Conservation (phyloP, 1,139 yeast genomes). For the Pichia sorboxylosa region DNA sequence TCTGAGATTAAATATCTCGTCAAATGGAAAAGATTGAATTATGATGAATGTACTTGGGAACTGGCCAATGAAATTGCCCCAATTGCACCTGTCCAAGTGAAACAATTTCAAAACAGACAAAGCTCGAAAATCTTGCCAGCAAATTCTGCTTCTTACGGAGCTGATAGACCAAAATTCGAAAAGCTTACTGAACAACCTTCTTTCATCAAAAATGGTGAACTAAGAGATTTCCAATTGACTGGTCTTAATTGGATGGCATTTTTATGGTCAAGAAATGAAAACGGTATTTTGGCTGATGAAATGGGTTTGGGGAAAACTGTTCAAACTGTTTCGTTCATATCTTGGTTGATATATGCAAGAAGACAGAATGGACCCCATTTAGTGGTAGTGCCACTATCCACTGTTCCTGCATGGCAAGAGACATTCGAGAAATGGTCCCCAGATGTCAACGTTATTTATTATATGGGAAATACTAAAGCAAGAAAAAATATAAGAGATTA, state of each 20-base stretch:
- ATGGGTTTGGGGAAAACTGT: conserved; percentile 99
- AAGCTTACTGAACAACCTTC: conserved; percentile 79
- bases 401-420: conserved; percentile 99
- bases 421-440: conserved; percentile 98
- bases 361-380: conserved; percentile 95
- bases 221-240: conserved; percentile 93
- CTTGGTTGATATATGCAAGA: conserved; percentile 90
- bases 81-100: conserved; percentile 75
- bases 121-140: conserved; percentile 80
- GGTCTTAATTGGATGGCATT: conserved; percentile 99
- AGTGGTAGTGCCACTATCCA: conserved; percentile 91
- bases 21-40: conserved; percentile 88
- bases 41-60: conserved; percentile 97
- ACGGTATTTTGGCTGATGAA: conserved; percentile 96
- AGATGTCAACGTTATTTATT: conserved; percentile 82
- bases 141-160: conserved; percentile 65
- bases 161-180: conserved; percentile 77
- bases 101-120: conserved; percentile 68
- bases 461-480: conserved; percentile 84
- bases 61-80: conserved; percentile 78
- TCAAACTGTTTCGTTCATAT: conserved; percentile 87
- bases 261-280: conserved; percentile 93
- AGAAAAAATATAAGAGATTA: conserved; percentile 72
- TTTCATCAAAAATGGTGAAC: conserved; percentile 81
- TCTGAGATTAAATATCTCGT: conserved; percentile 70